phyloP scores from a whole-genome alignment of 768 basidiomycete genomes.

The Pulveroboletus ravenelii region DNA sequence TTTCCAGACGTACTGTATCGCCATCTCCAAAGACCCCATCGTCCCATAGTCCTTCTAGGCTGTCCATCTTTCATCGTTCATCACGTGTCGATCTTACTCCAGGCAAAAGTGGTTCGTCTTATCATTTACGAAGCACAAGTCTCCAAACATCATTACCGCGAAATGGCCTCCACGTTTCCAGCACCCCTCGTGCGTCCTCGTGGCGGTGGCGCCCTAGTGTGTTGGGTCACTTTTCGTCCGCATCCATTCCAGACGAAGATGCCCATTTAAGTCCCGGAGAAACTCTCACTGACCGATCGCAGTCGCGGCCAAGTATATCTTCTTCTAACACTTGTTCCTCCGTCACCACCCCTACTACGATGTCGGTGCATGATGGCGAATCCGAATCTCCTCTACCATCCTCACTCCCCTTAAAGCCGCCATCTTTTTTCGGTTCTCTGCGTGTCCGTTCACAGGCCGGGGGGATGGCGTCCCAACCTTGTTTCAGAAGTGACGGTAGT shows the following conservation, averaged over 20 bases:
- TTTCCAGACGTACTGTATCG: slow-evolving; percentile 40
- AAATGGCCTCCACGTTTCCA: slow-evolving; percentile 3
- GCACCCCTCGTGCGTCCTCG: slow-evolving; percentile 16
- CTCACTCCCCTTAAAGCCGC: slow-evolving; percentile 32
- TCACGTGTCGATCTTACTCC: slow-evolving; percentile 26
- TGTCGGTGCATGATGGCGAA: slow-evolving; percentile 37
- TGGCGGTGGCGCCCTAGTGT: slow-evolving; percentile 64
- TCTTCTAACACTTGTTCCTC: slow-evolving; percentile 53
- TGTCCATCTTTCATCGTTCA: slow-evolving; percentile 41
- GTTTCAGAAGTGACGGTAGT: slow-evolving; percentile 25
- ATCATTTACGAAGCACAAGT: slow-evolving; percentile 49
- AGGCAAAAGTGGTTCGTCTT: slow-evolving; percentile 24
- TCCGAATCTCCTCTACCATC: slow-evolving; percentile 35
- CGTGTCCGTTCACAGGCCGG: slow-evolving; percentile 28
- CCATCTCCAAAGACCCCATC: slow-evolving; percentile 36
- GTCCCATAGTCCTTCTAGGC: slow-evolving; percentile 34
- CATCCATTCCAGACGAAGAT: slow-evolving; percentile 43
- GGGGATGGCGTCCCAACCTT: slow-evolving; percentile 30
- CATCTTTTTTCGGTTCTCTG: slow-evolving; percentile 31
- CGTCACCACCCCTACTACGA: slow-evolving; percentile 34
- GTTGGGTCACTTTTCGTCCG: slow-evolving; percentile 55
- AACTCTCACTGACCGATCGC: slow-evolving; percentile 38
- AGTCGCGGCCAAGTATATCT: slow-evolving; percentile 58
- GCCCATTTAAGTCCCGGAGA: slow-evolving; percentile 41
- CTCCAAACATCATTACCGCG: slow-evolving; percentile 39